Evolutionary conservation across 768 basidiomycete genomes (phyloP).

Genomic region (Boletellus emodensis): DNA sequence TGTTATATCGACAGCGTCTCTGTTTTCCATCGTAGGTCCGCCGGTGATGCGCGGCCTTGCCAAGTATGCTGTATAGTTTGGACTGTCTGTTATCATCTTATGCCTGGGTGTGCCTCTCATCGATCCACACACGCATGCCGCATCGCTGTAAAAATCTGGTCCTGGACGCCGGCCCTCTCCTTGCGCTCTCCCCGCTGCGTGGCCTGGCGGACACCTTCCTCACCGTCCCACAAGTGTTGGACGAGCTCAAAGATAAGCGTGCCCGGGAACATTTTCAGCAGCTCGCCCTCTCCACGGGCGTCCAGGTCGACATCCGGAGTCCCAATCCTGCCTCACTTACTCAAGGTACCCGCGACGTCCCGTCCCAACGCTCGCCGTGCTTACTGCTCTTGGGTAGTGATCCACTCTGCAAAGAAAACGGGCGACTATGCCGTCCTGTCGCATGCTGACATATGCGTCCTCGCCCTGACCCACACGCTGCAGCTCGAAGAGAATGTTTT

Average conservation of each 20-base stretch:
- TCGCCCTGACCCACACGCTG: constrained; percentile 83
- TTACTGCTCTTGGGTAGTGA: constrained; percentile 50
- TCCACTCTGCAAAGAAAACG: constrained; percentile 89
- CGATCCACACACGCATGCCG: constrained; percentile 17
- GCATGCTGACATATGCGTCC: constrained; percentile 82
- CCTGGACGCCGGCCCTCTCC: constrained; percentile 89
- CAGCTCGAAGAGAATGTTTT: constrained; percentile 48
- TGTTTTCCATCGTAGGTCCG: too few relatives aligned
- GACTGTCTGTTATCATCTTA: too few relatives aligned
- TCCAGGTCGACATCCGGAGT: constrained; percentile 64
- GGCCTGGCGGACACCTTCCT: constrained; percentile 82
- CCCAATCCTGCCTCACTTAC: constrained; percentile 69
- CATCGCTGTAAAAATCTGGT: constrained; percentile 74
- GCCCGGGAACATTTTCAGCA: constrained; percentile 84
- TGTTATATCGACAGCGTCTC: too few relatives aligned
- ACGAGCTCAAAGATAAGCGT: constrained; percentile 84
- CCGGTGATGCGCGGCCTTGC: too few relatives aligned
- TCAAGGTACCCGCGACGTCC: constrained; percentile 42
- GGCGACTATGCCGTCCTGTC: constrained; percentile 95
- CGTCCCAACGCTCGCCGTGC: constrained; percentile 6
- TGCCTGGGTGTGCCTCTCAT: neutral
- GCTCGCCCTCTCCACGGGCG: constrained; percentile 70
- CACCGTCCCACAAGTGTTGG: constrained; percentile 86
- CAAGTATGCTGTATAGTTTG: too few relatives aligned
- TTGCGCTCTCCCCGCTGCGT: constrained; percentile 85